Base-by-base conservation (phyloP, 108 stramenopile genomes). In the Cyclotella choctawhatcheeana region DNA sequence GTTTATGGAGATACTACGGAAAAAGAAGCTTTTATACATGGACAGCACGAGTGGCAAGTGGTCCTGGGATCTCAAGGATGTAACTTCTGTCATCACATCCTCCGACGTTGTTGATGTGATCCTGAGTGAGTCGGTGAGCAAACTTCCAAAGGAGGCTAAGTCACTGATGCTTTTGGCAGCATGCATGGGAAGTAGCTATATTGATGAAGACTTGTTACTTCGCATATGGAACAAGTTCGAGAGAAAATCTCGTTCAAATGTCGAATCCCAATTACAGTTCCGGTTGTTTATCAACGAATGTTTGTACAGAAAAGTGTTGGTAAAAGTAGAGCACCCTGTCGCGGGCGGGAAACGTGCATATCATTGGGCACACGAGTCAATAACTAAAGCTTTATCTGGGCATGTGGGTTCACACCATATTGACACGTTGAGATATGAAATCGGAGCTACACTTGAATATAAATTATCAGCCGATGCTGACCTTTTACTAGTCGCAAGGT, bases 321-420 rank as follows among this genome's bases (percentile, higher is more conserved):
- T 37, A 5, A 24, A 29, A 55, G 54, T 55, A 13, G 17, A 55
- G 5, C 59, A 16, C 35, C 20, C 59, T 35, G 17, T 16, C 3
- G 32, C 34, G 2, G 12, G 7, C 34, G 34, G 17, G 17, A 44
- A 24, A 13, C 43, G 26, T 8, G 18, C 18, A 3, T 64, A 64
- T 47, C 44, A 48, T 30, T 64, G 63, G 63, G n/a, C 63, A 3
- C 63, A 64, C 27, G 63, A 64, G 26, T 47, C 27, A 29, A 48
- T 64, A 14, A 29, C 47, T 3, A 48, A 44, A 6, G 32, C 45
- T 12, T 3, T 48, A 2, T 31, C 26, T 47, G 44, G 14, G 2
- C 25, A 64, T 30, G 44, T 47, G 6, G 44, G 22, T 30, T 5
- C 44, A 7, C 44, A 64, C 3, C 25, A 45, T 20, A 27, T 64